Conservation (phyloP, 2,329 filamentous ascomycete genomes). For the Zarea fungicola region DNA sequence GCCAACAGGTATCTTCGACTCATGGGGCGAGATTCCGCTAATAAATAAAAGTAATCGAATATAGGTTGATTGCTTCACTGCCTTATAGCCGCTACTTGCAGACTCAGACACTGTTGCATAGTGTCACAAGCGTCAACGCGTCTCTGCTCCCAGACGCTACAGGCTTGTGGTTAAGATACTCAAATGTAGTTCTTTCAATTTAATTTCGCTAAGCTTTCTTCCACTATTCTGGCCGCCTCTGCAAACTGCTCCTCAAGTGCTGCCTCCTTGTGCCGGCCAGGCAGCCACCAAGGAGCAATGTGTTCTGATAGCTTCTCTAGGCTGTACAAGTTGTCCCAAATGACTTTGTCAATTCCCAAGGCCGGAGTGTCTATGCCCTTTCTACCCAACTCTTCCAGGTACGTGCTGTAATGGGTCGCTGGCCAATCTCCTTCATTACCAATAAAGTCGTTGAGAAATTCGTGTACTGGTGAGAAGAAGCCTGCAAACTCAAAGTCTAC, state of each 20-base stretch:
- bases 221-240: neutral
- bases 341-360: neutral
- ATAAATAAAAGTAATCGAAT: too few species aligned
- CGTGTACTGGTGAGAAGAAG: conserved; percentile 19
- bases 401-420: neutral
- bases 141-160: too few species aligned
- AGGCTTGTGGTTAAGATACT: too few species aligned
- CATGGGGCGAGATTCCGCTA: too few species aligned
- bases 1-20: too few species aligned
- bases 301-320: conserved; percentile 11
- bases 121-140: too few species aligned
- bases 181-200: too few species aligned
- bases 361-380: conserved; percentile 3
- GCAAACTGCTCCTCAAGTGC: conserved; percentile 1
- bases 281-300: conserved; percentile 15
- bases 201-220: too few species aligned
- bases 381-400: conserved; percentile 4
- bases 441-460: conserved; percentile 16
- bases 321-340: conserved; percentile 3
- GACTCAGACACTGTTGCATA: too few species aligned
- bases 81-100: too few species aligned
- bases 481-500: conserved; percentile 23
- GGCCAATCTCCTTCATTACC: conserved; percentile 12
- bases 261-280: neutral
- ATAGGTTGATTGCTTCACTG: too few species aligned